Evolutionary conservation across 2,329 filamentous ascomycete genomes (phyloP).

Genomic region (Fusarium drepaniforme): DNA sequence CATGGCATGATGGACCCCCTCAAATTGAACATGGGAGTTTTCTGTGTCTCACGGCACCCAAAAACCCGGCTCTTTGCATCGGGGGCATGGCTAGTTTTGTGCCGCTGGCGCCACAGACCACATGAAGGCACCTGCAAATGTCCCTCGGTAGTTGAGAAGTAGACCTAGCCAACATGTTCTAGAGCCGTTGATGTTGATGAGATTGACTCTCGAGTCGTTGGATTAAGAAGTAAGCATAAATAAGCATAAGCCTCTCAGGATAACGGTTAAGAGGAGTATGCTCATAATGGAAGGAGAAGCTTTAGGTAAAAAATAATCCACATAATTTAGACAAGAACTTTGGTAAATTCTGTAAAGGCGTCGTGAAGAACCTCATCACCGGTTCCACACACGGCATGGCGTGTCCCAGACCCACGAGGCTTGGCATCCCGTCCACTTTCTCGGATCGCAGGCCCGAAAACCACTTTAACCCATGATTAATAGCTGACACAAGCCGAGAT

Average conservation of each 20-base stretch:
- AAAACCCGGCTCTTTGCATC: neutral
- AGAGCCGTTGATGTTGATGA: neutral
- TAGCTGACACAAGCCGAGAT: conserved; percentile 10
- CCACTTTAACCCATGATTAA: neutral
- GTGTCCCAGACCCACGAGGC: neutral
- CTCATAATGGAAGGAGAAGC: no score
- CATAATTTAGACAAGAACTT: neutral
- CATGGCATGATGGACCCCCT: conserved; percentile 17
- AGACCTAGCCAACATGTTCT: neutral
- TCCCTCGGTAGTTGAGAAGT: conserved; percentile 25
- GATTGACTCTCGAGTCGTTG: neutral
- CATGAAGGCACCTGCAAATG: conserved; percentile 7
- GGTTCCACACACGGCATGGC: neutral
- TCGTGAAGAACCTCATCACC: neutral
- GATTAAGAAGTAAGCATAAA: neutral
- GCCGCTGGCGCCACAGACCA: conserved; percentile 1
- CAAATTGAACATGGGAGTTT: conserved; percentile 11
- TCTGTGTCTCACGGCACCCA: neutral
- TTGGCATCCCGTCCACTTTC: conserved; percentile 12
- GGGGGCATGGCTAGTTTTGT: neutral
- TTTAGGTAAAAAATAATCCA: no score
- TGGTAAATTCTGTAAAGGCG: neutral
- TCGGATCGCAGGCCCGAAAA: conserved; percentile 41
- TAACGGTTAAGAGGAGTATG: neutral
- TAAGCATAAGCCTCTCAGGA: neutral